These are phyloP conservation scores for Ocimum tenuiflorum DNA, from an alignment of 257 asterid species.

Conservation along the genomic window DNA sequence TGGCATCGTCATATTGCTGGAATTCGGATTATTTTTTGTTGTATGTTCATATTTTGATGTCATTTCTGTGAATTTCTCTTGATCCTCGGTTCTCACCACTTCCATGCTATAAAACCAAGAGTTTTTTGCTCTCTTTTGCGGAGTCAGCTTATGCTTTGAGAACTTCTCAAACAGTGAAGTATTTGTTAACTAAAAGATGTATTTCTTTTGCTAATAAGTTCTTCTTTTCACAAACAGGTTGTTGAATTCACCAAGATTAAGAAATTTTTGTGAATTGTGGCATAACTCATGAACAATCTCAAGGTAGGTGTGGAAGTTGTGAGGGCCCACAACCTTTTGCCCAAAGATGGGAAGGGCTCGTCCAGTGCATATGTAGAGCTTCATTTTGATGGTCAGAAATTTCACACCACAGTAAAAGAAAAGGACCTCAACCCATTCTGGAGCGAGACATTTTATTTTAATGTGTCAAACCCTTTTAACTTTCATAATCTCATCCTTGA, in stretches of 20 bases:
- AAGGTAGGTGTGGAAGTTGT: too few relatives aligned
- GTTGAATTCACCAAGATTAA: neutral
- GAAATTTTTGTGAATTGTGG: constrained; percentile 1
- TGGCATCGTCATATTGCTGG: neutral
- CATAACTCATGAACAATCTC: neutral
- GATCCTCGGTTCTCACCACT: neutral
- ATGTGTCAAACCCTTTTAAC: too few relatives aligned
- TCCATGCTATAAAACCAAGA: neutral
- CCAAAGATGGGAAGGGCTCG: too few relatives aligned
- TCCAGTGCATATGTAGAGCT: too few relatives aligned
- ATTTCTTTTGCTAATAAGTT: neutral
- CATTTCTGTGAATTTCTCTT: neutral
- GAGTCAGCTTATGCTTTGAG: neutral
- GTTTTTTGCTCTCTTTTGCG: neutral
- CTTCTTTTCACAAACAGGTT: constrained; percentile 19
- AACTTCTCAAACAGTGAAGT: too few relatives aligned
- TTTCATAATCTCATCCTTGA: too few relatives aligned
- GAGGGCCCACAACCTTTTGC: too few relatives aligned
- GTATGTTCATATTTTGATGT: neutral
- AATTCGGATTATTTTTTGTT: neutral
- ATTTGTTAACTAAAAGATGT: too few relatives aligned
- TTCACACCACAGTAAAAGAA: too few relatives aligned
- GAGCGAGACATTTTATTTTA: too few relatives aligned
- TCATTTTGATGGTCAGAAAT: too few relatives aligned
- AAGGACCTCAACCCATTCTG: too few relatives aligned